Conservation (phyloP, 176 grass and related monocot species). For the Oryza punctata region DNA sequence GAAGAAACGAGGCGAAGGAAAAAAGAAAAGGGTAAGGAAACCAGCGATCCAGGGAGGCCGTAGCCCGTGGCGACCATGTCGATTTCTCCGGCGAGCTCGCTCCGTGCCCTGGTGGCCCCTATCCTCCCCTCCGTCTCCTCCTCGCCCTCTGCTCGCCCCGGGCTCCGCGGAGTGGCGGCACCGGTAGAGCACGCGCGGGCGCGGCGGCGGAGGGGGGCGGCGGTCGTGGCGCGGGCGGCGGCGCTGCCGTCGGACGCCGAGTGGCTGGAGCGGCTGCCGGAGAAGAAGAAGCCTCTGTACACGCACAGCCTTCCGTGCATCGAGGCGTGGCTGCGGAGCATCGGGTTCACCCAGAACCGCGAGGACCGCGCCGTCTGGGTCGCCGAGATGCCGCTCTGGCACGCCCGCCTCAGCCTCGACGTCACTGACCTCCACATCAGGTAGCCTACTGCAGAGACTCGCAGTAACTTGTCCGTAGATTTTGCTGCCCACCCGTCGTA, state of each 20-base stretch:
- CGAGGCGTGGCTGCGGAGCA: slow-evolving; percentile 76
- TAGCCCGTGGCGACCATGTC: slow-evolving; percentile 3
- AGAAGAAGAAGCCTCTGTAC: slow-evolving; percentile 91
- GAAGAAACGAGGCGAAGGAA: not conserved
- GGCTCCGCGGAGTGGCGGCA: not conserved
- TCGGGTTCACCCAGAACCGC: slow-evolving; percentile 72
- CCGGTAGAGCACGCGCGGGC: not conserved
- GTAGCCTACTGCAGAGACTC: slow-evolving; percentile 18
- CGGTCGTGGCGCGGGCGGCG: slow-evolving; percentile 23
- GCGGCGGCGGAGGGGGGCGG: not conserved
- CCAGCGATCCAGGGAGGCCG: not conserved
- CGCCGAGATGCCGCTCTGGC: slow-evolving; percentile 81
- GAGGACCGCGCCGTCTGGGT: slow-evolving; percentile 77
- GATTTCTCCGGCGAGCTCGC: slow-evolving; percentile 42
- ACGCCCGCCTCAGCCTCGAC: slow-evolving; percentile 84
- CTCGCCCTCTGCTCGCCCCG: not conserved
- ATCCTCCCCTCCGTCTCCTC: not conserved
- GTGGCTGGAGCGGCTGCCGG: slow-evolving; percentile 84
- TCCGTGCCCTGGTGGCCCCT: slow-evolving; percentile 25
- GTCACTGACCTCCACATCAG: slow-evolving; percentile 82
- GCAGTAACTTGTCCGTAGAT: not conserved
- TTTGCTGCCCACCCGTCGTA: not conserved
- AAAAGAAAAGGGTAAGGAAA: not conserved
- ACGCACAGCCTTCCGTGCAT: slow-evolving; percentile 92
- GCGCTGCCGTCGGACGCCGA: slow-evolving; percentile 49